Evolutionary conservation across 345 rosid species (phyloP), one percentile per base, ranked within the genome.

Genomic region (Cardamine occulta): DNA sequence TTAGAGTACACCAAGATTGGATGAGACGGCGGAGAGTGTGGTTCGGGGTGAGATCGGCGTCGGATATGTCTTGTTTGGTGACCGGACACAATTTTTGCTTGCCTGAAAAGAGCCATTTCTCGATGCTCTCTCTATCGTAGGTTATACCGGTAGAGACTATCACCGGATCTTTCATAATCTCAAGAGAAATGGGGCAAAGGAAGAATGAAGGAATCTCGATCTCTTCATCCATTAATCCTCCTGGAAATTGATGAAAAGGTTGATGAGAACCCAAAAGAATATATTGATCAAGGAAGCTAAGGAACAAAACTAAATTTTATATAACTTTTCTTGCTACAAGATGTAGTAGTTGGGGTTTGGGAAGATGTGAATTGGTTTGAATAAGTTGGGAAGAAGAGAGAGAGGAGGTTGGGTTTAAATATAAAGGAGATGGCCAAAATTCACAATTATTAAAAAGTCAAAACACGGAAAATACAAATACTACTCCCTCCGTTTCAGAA

Each of bases 1-100:
- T 90, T 53, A 94, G 70, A 8, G 86, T 88, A 73, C 98, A 94
- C 98, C 98, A 94, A 13, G 97, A 86, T 74, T 94, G 98, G 60
- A 94, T 85, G 45, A 94, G 78, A 12, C 98, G 87, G 8, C 94
- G 91, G 21, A 94, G 86, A 47, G 95, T 94, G 74, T 89, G 90
- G 81, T 93, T 93, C 2, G 98, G 98, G 0, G 96, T 93, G 9
- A 91, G 80, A 4, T 93, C 98, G 18, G 79, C 66, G 37, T 81
- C 85, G 5, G 79, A 17, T 47, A 94, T 68, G 59, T 70, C 81
- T 64, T 85, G 96, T 72, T 88, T 94, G 7, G 98, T 90, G 37
- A 90, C 84, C 1, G 96, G 93, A 70, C 96, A 90, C 1, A 83
- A 78, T 12, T 59, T 77, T 58, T 85, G 85, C 60, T 87, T 88